Evolutionary conservation across 495 filamentous ascomycete genomes (phyloP), one percentile per base, ranked within the genome.

Genomic region (Pyronema domesticum): DNA sequence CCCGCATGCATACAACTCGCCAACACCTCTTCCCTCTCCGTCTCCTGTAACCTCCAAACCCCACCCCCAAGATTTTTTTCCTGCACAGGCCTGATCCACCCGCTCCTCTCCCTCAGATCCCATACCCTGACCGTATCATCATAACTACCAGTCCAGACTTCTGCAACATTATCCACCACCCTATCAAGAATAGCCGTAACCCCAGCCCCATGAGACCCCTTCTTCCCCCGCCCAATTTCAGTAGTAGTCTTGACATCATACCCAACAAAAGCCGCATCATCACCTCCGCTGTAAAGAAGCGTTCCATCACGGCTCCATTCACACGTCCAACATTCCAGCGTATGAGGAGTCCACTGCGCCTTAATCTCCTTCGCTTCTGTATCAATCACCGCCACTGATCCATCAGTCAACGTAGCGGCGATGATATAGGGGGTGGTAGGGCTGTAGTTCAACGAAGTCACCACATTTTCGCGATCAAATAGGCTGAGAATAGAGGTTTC

Each of bases 1-100:
- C 91, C 91, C 0, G 80, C 85, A 70, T 94, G 84, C 91, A 96
- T 96, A 62, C 89, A 95, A 47, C 85, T 91, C 11, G 82, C 91
- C 54, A 98, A 70, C 19, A 96, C 73, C 45, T 52, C 57, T 0
- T 64, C 52, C 11, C 65, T 58, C 15, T 63, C 55, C 15, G 88
- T 61, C 44, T 84, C 59, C 61, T 83, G 83, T 57, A 98, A 63
- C 56, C 89, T 71, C 91, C 91, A 98, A 6, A 95, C 93, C 0
- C 91, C 91, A 46, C 93, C 93, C 10, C 79, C 85, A 0, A 96
- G 71, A 36, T 77, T 68, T 39, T 71, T 59, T 60, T 94, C 82
- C 0, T 78, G 78, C 13, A 83, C 72, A 10, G 79, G 62, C 35
- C 61, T 70, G 17, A 69, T 61, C 30, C 51, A 63, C 11, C 64